Conservation (phyloP, 2,329 filamentous ascomycete species). For the Cordyceps militaris region DNA sequence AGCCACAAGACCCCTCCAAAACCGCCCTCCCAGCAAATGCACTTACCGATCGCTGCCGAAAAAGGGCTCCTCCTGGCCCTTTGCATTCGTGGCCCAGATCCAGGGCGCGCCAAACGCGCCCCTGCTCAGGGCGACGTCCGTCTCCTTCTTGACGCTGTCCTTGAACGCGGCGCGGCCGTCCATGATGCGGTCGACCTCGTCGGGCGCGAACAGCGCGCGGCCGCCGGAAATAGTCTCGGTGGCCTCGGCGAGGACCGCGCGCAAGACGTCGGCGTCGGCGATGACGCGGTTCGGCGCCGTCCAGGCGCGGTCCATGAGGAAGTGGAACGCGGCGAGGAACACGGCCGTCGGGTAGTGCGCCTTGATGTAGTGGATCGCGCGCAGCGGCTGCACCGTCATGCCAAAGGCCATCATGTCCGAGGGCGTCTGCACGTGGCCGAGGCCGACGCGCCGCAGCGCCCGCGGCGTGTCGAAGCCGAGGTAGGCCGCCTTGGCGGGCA, state of each 20-base stretch:
- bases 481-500: constrained; percentile 61
- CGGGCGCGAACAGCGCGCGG: constrained; percentile 37
- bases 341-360: constrained; percentile 39
- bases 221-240: constrained; percentile 20
- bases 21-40: constrained; percentile 14
- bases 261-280: constrained; percentile 48
- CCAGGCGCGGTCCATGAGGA: constrained; percentile 58
- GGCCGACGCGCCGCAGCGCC: constrained; percentile 31
- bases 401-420: constrained; percentile 36
- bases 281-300: constrained; percentile 51
- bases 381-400: constrained; percentile 50
- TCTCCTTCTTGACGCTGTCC: constrained; percentile 45
- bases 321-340: constrained; percentile 47
- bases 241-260: constrained; percentile 27
- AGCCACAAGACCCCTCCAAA: neutral
- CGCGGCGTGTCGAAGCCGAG: constrained; percentile 35
- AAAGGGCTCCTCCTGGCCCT: constrained; percentile 58
- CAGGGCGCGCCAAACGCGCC: constrained; percentile 75
- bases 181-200: constrained; percentile 51
- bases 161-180: constrained; percentile 41
- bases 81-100: constrained; percentile 57
- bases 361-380: constrained; percentile 62
- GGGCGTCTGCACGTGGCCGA: constrained; percentile 31
- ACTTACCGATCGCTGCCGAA: constrained; percentile 66
- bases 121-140: constrained; percentile 51